Evolutionary conservation across 352 stramenopile genomes (phyloP).

Genomic region (Saprolegnia parasitica): DNA sequence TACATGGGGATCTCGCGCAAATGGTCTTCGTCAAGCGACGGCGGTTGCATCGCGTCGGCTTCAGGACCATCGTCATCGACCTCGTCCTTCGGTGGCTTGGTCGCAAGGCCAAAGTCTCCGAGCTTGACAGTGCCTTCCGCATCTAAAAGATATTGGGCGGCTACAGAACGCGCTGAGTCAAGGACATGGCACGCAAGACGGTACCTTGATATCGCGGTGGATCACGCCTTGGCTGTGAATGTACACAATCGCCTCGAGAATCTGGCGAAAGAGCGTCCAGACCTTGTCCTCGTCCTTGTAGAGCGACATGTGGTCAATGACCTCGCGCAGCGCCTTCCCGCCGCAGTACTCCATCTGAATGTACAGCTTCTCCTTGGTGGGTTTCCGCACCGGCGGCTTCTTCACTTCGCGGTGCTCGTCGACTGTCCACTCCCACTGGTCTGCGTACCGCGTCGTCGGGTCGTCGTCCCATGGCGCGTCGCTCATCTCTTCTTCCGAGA

Average conservation of each 20-base stretch:
- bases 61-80: conserved; percentile 46
- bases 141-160: conserved; percentile 94
- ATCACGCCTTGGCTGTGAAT: conserved; percentile 93
- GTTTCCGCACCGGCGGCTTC: conserved; percentile 30
- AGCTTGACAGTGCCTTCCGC: conserved; percentile 89
- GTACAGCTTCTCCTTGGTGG: conserved; percentile 73
- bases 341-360: conserved; percentile 97
- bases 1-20: conserved; percentile 32
- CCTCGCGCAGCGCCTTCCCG: conserved; percentile 87
- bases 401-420: conserved; percentile 10
- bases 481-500: conserved; percentile 17
- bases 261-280: conserved; percentile 93
- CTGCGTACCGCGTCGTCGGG: conserved; percentile 3
- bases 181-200: not conserved
- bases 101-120: conserved; percentile 93
- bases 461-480: conserved; percentile 14
- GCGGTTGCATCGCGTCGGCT: not conserved
- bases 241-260: conserved; percentile 92
- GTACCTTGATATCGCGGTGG: conserved; percentile 85
- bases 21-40: conserved; percentile 23
- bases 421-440: conserved; percentile 24
- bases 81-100: conserved; percentile 54
- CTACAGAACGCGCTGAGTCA: conserved; percentile 29
- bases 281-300: conserved; percentile 85
- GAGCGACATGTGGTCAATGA: conserved; percentile 90